These are phyloP conservation scores for Strigomonas oncopelti DNA, from an alignment of 208 protist species.

Conservation along the genomic window DNA sequence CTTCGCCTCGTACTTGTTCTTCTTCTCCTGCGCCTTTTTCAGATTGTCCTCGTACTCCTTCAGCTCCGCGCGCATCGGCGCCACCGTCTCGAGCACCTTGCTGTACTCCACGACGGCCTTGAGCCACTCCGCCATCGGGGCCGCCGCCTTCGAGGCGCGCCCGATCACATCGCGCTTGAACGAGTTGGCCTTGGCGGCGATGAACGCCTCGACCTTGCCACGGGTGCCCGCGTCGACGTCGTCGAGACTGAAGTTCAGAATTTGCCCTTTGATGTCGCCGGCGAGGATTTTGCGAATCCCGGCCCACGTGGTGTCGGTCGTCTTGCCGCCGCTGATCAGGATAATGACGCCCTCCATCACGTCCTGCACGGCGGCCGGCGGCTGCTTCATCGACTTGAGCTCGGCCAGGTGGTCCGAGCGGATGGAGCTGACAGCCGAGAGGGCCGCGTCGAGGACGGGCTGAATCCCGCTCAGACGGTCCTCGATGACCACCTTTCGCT, in stretches of 20 bases:
- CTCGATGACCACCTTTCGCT: conserved; percentile 91
- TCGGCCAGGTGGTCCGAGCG: conserved; percentile 92
- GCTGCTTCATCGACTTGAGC: conserved; percentile 94
- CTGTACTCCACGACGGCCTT: conserved; percentile 96
- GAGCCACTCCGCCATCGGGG: conserved; percentile 97
- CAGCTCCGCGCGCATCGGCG: conserved; percentile 86
- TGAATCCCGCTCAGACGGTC: conserved; percentile 90
- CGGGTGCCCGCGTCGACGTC: conserved; percentile 69
- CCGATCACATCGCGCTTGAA: conserved; percentile 93
- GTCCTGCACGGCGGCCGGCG: conserved; percentile 93
- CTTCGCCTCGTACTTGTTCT: conserved; percentile 85
- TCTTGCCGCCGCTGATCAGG: conserved; percentile 81
- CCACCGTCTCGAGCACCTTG: conserved; percentile 91
- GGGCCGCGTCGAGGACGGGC: conserved; percentile 93
- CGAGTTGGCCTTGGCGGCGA: conserved; percentile 80
- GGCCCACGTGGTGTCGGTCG: conserved; percentile 90
- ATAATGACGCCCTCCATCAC: conserved; percentile 95
- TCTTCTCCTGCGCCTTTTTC: conserved; percentile 79
- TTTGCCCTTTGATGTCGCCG: conserved; percentile 91
- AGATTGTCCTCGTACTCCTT: conserved; percentile 80
- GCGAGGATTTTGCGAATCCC: conserved; percentile 94
- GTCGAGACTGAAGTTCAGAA: conserved; percentile 95
- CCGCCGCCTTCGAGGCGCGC: conserved; percentile 91
- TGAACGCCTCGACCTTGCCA: conserved; percentile 82
- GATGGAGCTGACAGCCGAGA: conserved; percentile 93